Evolutionary conservation across 2,329 filamentous ascomycete genomes (phyloP), one percentile per base, ranked within the genome.

Genomic region (Aureobasidium zeae): DNA sequence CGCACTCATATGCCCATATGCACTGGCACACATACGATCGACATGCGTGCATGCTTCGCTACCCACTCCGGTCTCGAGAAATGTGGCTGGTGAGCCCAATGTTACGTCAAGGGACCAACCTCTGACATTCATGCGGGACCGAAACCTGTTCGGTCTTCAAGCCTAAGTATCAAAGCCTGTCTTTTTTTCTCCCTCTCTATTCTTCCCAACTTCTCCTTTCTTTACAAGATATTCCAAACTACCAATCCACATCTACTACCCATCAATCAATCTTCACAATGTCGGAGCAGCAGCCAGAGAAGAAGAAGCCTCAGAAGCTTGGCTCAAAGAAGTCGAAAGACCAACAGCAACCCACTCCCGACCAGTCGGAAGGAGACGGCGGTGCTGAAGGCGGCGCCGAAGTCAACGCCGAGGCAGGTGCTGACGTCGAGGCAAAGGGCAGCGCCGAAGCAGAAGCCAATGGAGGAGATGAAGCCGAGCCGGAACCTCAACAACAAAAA

Each of bases 231-330:
- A 34, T 11, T 20, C 31, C 6, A 7, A 33, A 17, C 31, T 29
- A 22, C 20, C 24, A 22, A n/a, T n/a, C 30, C 29, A 44, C 22
- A 42, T 41, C 47, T 35, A 32, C 41, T 44, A 50, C 25, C 42
- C 51, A 51, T 50, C 49, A 44, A 48, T 49, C 30, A 45, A 51
- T 21, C 5, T 8, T 16, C 32, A 49, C 24, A 29, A 54, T 54
- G 52, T 51, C 52, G 33, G 48, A 50, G 15, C 49, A 49, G 42
- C 46, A 53, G 45, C 25, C 36, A 10, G 47, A 51, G 53, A 70
- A 67, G 57, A 67, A 65, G 55, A 64, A 66, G 47, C 68, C 68
- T 26, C 67, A 70, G 59, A 71, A 71, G 62, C 57, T 71, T 51
- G 65, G 67, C 54, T 57, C 57, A 49, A 69, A 69, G 59, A 56